Evolutionary conservation across 2,329 filamentous ascomycete species (phyloP).

Genomic region (Shiraia sp.): DNA sequence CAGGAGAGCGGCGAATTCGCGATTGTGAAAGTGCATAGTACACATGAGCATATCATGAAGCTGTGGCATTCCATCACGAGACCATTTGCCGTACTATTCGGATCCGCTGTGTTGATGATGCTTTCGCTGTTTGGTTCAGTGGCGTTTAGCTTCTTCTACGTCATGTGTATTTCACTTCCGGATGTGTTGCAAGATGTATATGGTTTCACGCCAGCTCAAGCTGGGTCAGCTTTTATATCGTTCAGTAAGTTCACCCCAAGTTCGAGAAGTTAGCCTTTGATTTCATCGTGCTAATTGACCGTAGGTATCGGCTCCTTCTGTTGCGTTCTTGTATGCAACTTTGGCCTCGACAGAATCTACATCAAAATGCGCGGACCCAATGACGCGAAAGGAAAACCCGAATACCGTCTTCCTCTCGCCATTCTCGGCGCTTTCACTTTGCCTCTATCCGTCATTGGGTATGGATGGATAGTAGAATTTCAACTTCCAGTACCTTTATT

Average conservation of each 20-base stretch:
- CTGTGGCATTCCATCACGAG: conserved; percentile 47
- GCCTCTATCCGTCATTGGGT: conserved; percentile 51
- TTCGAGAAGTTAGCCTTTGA: not conserved
- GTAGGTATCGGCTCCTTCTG: conserved; percentile 54
- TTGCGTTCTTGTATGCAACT: conserved; percentile 56
- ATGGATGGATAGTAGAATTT: conserved; percentile 57
- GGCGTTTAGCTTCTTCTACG: conserved; percentile 51
- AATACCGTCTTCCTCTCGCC: conserved; percentile 59
- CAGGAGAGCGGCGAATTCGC: conserved; percentile 16
- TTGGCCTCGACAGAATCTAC: conserved; percentile 58
- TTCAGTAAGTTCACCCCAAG: conserved; percentile 51
- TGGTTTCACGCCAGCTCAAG: conserved; percentile 52
- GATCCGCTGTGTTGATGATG: conserved; percentile 60
- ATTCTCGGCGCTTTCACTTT: conserved; percentile 54
- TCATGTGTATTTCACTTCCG: conserved; percentile 52
- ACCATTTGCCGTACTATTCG: conserved; percentile 48
- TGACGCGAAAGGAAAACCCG: conserved; percentile 52
- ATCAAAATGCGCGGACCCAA: conserved; percentile 50
- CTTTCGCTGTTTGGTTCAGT: conserved; percentile 51
- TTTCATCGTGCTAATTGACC: conserved; percentile 1
- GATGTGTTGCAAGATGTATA: conserved; percentile 49
- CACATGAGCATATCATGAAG: conserved; percentile 24
- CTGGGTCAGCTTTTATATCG: conserved; percentile 58
- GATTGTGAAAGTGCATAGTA: conserved; percentile 10
- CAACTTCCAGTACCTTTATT: conserved; percentile 50